phyloP scores from a whole-genome alignment of 1,284 basidiomycete genomes.

The Moesziomyces antarcticus region DNA sequence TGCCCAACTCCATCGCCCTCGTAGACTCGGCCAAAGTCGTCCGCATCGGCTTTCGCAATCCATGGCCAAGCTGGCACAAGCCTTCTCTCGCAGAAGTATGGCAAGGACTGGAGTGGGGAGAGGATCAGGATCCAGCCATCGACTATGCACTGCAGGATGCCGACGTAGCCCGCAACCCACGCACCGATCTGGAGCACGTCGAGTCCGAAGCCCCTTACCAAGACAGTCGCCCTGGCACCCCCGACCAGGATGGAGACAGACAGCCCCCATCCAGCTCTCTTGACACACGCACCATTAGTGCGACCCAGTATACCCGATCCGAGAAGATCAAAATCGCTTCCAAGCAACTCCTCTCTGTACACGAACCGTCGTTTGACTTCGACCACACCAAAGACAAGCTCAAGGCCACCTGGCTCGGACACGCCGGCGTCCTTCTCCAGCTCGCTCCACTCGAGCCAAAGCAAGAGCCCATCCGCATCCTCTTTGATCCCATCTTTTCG shows the following conservation, averaged over 20 bases:
- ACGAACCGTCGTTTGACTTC: conserved; percentile 42
- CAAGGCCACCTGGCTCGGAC: conserved; percentile 63
- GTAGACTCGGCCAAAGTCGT: conserved; percentile 25
- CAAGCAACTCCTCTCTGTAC: conserved; percentile 30
- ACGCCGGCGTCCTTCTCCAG: conserved; percentile 61
- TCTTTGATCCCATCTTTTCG: conserved; percentile 67
- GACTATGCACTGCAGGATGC: conserved; percentile 29
- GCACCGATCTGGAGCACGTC: neutral
- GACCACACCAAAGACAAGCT: conserved; percentile 8
- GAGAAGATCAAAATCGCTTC: conserved; percentile 28
- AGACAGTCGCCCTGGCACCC: conserved; percentile 21
- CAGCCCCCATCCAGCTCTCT: conserved; percentile 2
- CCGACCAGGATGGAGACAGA: conserved; percentile 9
- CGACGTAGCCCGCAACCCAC: conserved; percentile 1
- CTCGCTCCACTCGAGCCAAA: conserved; percentile 30
- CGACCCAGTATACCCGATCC: conserved; percentile 17
- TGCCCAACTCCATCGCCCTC: conserved; percentile 31
- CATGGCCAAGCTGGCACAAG: conserved; percentile 61
- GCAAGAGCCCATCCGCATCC: conserved; percentile 34
- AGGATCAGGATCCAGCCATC: conserved; percentile 35
- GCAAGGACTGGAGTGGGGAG: conserved; percentile 58
- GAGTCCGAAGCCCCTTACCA: conserved; percentile 9
- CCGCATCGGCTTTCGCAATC: conserved; percentile 58
- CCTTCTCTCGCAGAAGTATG: conserved; percentile 52
- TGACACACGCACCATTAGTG: conserved; percentile 3